Evolutionary conservation across 345 rosid species (phyloP).

Genomic region (Jatropha curcas): DNA sequence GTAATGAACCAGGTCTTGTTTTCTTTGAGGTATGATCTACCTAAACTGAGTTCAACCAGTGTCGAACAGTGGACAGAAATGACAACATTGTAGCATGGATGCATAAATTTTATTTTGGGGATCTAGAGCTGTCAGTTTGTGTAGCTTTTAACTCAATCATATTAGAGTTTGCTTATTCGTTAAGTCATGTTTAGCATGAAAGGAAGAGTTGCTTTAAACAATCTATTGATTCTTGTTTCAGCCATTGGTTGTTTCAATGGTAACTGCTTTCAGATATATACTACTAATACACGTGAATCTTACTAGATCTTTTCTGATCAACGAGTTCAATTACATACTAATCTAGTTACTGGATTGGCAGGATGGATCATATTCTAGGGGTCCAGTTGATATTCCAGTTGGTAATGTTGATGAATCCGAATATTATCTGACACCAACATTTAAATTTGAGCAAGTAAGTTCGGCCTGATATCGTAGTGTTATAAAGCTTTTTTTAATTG

Average conservation of each 20-base stretch:
- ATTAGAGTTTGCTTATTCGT: not conserved
- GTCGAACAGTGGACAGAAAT: not conserved
- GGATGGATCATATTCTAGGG: conserved; percentile 96
- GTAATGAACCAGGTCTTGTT: conserved; percentile 70
- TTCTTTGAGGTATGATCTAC: conserved; percentile 72
- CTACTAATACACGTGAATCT: too few species aligned
- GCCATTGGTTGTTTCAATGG: not conserved
- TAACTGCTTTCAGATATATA: not conserved
- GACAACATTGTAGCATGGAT: not conserved
- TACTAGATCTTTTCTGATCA: not conserved
- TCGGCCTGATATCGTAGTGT: conserved; percentile 6
- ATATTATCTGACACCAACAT: conserved; percentile 71
- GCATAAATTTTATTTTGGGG: not conserved
- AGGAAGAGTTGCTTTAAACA: not conserved
- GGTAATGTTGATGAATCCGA: conserved; percentile 57
- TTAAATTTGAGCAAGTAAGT: conserved; percentile 85
- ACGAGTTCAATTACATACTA: not conserved
- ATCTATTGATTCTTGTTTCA: not conserved
- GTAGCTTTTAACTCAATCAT: not conserved
- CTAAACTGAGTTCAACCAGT: not conserved
- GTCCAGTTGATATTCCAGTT: conserved; percentile 74
- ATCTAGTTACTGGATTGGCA: conserved; percentile 26
- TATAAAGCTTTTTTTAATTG: not conserved
- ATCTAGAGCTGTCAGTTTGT: not conserved
- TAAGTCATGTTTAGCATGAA: not conserved